Evolutionary conservation across 1,139 yeast species (phyloP).

Genomic region (Diutina sp.): DNA sequence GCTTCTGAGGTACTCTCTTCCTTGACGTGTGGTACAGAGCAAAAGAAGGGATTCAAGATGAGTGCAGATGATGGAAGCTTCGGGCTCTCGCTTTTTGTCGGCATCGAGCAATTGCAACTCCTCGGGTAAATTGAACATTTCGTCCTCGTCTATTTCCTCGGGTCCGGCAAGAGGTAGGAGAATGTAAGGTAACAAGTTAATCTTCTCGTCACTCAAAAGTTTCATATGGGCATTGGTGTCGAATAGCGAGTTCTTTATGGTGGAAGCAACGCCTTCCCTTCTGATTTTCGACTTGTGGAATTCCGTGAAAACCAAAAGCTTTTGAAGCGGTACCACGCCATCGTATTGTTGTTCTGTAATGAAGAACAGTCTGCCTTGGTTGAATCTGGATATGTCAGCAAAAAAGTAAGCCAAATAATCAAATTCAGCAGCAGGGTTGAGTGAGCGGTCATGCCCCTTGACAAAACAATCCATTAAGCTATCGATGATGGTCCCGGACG

Average conservation of each 20-base stretch:
- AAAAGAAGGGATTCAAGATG: constrained; percentile 70
- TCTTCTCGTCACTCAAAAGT: constrained; percentile 46
- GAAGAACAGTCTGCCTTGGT: constrained; percentile 65
- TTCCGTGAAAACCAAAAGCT: constrained; percentile 74
- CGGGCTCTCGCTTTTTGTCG: constrained; percentile 69
- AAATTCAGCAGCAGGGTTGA: constrained; percentile 61
- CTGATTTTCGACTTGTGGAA: constrained; percentile 65
- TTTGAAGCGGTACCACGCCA: constrained; percentile 66
- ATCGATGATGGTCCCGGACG: constrained; percentile 54
- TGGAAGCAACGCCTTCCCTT: constrained; percentile 87
- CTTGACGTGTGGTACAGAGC: constrained; percentile 59
- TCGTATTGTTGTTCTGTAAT: constrained; percentile 63
- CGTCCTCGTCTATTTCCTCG: constrained; percentile 70
- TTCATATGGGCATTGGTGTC: constrained; percentile 58
- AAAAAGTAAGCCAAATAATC: constrained; percentile 84
- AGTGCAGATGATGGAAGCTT: constrained; percentile 46
- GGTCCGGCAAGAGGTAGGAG: constrained; percentile 78
- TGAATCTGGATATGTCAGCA: constrained; percentile 72
- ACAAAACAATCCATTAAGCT: constrained; percentile 86
- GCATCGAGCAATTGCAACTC: constrained; percentile 72
- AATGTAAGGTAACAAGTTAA: constrained; percentile 71
- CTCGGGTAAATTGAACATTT: constrained; percentile 78
- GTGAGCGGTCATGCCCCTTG: constrained; percentile 61
- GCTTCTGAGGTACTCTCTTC: constrained; percentile 64
- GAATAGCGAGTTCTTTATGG: constrained; percentile 80